Evolutionary conservation across 371 early-diverging fungal genomes (phyloP), one percentile per base, ranked within the genome.

Genomic region (Mucor mucedo): DNA sequence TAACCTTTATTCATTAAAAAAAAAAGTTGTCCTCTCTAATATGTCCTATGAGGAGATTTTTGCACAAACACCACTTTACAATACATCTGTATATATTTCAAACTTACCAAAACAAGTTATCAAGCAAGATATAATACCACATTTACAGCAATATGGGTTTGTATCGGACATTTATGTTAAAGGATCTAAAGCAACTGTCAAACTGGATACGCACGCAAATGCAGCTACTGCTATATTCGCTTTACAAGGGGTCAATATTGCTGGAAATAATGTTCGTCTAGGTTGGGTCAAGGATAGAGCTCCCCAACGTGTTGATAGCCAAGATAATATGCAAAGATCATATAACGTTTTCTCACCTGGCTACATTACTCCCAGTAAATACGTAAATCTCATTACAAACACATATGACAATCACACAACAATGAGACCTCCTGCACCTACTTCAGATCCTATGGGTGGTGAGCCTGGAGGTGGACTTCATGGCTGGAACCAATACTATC

Each of bases 261-360:
- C 89, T 47, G 92, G 91, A n/a, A 83, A 93, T 49, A 84, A 88
- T 35, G 77, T 87, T 32, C 86, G 84, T 82, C 78, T 91, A 63
- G 91, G 92, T 21, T 95, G 95, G 95, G 95, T 93, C 52, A 91
- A 91, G 73, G 93, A 93, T 48, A 78, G 91, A 39, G 71, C 73
- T 14, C 48, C 40, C 21, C 57, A 63, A 33, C 56, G 63, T 32
- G 56, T 27, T 2, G 63, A 63, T 42, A 63, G 63, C 27, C 59
- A 59, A 39, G 59, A 59, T 14, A 59, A 59, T 13, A 59, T 59
- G 59, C 35, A 48, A 50, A 49, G 64, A 52, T 63, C 64, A n/a
- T 63, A 50, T 35, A 63, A 63, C 16, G 64, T 63, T 16, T 63
- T 63, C 45, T 63, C 64, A 27, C 50, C 64, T 29, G 64, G 64